Base-by-base conservation (phyloP, 148 eudicot species). In the Silene uniflora region DNA sequence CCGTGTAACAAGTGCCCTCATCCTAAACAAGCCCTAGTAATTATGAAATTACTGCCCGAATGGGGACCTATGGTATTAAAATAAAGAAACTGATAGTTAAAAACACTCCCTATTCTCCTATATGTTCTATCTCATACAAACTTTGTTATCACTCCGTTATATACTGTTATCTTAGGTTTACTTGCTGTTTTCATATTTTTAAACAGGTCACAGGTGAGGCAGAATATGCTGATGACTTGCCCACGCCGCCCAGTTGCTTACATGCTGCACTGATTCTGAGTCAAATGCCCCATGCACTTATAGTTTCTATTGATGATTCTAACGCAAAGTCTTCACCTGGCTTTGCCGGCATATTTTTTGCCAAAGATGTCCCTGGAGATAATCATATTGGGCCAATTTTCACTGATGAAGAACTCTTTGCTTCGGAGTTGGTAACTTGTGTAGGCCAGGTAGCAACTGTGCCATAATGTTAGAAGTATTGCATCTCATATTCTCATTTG, bases 121-220 rank as follows among this genome's bases (percentile, higher is more conserved):
- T 18, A 12, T 39, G 63, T 63, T 55, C 58, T 39, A 25, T 29
- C 66, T 32, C 24, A 11, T 75, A 32, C 23, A 21, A 19, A 68
- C 13, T 8, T 66, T 7, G 16, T 19, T 76, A 22, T 0, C 23
- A 71, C 39, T 66, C 17, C 8, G 19, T 62, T 73, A n/a, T 0
- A 42, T n/a, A 49, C 10, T 23, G 32, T 58, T 59, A 23, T 42
- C 10, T 17, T 39, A 23, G 19, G 23, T 52, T 21, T n/a, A 12
- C 55, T 18, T 42, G 25, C 17, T 39, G 25, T 44, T 68, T 24
- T 68, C 7, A 58, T 29, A 23, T 56, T 70, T 22, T 52, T 61
- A 66, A 75, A 73, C 73, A 93, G 98, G 98, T 93, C 59, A 88
- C 98, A 22, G 98, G 98, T 39, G 98, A 96, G 84, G 99, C 98